These are phyloP conservation scores for Exserohilum turcica DNA, from an alignment of 2,329 filamentous ascomycete species.

Conservation along the genomic window DNA sequence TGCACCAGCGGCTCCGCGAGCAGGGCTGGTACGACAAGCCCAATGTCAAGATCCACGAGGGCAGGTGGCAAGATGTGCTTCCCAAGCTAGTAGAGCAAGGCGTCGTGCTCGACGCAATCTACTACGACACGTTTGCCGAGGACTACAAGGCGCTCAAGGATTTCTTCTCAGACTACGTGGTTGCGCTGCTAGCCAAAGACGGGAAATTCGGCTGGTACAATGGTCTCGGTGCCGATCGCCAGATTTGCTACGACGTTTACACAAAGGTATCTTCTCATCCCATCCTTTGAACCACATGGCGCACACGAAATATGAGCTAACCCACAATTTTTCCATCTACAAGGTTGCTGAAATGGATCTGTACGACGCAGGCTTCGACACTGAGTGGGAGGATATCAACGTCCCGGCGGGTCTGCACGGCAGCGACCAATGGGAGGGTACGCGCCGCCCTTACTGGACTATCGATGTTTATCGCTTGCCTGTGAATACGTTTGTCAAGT, in stretches of 20 bases:
- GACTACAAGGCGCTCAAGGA: conserved; percentile 46
- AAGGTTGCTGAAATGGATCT: conserved; percentile 47
- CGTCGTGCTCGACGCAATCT: conserved; percentile 74
- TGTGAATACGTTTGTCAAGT: conserved; percentile 45
- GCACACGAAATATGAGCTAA: conserved; percentile 7
- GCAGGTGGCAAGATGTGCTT: conserved; percentile 81
- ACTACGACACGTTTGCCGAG: conserved; percentile 49
- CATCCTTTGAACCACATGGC: not conserved
- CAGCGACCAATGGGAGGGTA: conserved; percentile 45
- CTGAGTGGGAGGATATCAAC: conserved; percentile 44
- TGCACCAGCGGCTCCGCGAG: conserved; percentile 70
- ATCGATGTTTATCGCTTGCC: conserved; percentile 45
- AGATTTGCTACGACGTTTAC: conserved; percentile 50
- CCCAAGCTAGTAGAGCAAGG: conserved; percentile 70
- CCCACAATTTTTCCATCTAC: not conserved
- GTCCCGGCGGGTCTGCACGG: conserved; percentile 41
- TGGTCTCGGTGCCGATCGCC: conserved; percentile 45
- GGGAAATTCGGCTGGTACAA: conserved; percentile 49
- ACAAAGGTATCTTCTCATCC: conserved; percentile 38
- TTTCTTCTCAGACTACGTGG: conserved; percentile 46
- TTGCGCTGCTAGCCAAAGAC: conserved; percentile 39
- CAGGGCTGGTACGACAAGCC: conserved; percentile 70
- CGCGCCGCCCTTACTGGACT: conserved; percentile 45
- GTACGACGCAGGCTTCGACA: conserved; percentile 45
- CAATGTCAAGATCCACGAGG: conserved; percentile 66